Evolutionary conservation across 352 stramenopile species (phyloP).

Genomic region (Phytopythium ostracodes): DNA sequence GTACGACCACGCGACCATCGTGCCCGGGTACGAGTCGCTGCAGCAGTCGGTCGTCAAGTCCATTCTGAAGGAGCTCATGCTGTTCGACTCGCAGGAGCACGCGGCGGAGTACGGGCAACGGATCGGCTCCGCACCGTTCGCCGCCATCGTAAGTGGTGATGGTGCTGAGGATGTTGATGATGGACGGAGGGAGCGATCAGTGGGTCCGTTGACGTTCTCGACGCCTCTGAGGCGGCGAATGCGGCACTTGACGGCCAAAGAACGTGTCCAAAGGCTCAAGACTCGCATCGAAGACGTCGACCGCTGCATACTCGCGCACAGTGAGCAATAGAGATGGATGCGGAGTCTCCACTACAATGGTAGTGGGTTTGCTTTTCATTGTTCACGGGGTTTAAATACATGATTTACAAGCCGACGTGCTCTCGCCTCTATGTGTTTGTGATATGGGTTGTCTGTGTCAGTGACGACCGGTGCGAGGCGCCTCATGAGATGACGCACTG

Average conservation of each 20-base stretch:
- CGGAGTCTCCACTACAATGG: too few relatives aligned
- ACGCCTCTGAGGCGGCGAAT: conserved; percentile 42
- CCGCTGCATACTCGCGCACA: conserved; percentile 24
- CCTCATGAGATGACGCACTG: conserved; percentile 28
- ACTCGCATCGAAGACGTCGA: conserved; percentile 40
- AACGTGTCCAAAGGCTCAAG: conserved; percentile 32
- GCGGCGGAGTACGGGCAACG: conserved; percentile 36
- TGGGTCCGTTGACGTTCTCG: conserved; percentile 49
- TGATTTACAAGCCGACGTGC: not conserved
- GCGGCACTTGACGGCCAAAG: conserved; percentile 33
- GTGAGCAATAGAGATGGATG: not conserved
- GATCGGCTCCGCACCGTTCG: conserved; percentile 36
- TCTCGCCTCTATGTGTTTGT: not conserved
- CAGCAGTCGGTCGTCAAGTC: conserved; percentile 67
- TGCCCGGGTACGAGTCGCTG: conserved; percentile 49
- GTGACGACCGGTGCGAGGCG: not conserved
- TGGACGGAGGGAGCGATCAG: conserved; percentile 7
- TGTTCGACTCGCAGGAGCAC: conserved; percentile 57
- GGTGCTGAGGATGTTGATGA: conserved; percentile 7
- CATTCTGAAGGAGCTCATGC: conserved; percentile 71
- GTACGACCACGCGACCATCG: conserved; percentile 59
- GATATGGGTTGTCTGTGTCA: not conserved
- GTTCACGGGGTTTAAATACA: conserved; percentile 1
- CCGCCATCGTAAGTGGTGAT: conserved; percentile 34
- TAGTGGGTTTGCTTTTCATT: not conserved